Evolutionary conservation across 352 stramenopile genomes (phyloP), one percentile per base, ranked within the genome.

Genomic region (Globisporangium uncinulatum): DNA sequence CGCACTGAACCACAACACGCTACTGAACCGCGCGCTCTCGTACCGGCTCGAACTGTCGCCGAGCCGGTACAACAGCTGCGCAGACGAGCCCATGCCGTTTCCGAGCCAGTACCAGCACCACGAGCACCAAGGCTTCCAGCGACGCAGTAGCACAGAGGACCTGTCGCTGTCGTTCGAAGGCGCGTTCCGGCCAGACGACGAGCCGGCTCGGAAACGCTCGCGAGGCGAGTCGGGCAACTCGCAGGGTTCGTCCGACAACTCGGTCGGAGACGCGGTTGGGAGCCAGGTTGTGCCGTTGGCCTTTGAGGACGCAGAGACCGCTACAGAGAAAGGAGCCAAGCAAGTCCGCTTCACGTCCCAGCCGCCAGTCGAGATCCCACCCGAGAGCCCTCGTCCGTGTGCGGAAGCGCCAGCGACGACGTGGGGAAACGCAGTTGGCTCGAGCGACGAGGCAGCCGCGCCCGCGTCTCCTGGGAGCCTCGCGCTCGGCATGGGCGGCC

Each of bases 1-100:
- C 31, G 57, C 80, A 20, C 51, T 94, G 31, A 80, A 92, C 59
- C 70, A 83, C 47, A 94, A 94, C 56, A 94, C 84, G 53, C 64
- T 94, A 54, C 64, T 94, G 9, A 94, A 94, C 57, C 73, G 69
- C 32, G 80, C 84, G 56, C 70, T 94, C 58, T 78, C 82, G 48
- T 87, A 94, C 51, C 68, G 84, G 21, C 61, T 92, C 41, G 84
- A 89, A 57, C 69, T 91, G 1, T 90, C 79, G 7, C 77, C 79
- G 15, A 71, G 63, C 8, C 56, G 71, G 41, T 69, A 78, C 44
- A 78, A 67, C 41, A 49, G 19, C 42, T 17, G 17, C 10, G 7
- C 19, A 10, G 63, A 84, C 56, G 74, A 82, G 7, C 72, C 74
- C 0, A 79, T 87, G 70, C 36, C 51, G 52, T 66, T 46, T 21